These are phyloP conservation scores for Sarcodon aspratus DNA, from an alignment of 768 basidiomycete species.

Conservation along the genomic window DNA sequence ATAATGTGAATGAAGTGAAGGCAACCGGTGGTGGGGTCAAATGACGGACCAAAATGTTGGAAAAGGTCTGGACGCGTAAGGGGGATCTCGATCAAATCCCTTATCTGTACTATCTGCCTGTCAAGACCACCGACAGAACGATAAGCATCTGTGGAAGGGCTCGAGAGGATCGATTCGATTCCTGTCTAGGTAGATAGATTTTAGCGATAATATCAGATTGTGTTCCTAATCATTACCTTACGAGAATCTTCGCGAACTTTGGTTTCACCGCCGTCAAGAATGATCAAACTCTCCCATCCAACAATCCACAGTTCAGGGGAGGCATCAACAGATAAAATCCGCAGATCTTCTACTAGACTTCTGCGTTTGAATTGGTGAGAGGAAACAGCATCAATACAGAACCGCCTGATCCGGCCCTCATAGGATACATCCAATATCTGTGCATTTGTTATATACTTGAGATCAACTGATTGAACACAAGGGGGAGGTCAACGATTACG, in stretches of 20 bases:
- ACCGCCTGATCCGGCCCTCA: conserved; percentile 48
- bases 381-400: conserved; percentile 39
- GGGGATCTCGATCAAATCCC: conserved; percentile 79
- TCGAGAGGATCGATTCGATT: conserved; percentile 6
- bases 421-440: conserved; percentile 56
- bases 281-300: conserved; percentile 57
- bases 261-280: conserved; percentile 17
- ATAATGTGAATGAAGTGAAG: conserved; percentile 1
- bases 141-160: conserved; percentile 44
- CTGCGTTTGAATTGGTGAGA: conserved; percentile 13
- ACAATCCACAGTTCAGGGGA: conserved; percentile 42
- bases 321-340: conserved; percentile 31
- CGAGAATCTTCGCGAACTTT: conserved; percentile 14
- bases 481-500: conserved; percentile 1
- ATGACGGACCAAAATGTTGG: conserved; percentile 48
- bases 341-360: conserved; percentile 28
- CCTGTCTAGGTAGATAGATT: conserved; percentile 4
- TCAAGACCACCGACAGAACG: conserved; percentile 78
- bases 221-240: conserved; percentile 2
- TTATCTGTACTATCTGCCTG: conserved; percentile 78
- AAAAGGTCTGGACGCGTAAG: conserved; percentile 76
- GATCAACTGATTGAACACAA: conserved; percentile 39
- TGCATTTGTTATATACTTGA: conserved; percentile 51
- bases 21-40: not conserved
- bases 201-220: conserved; percentile 3